Conservation (phyloP, 1,284 basidiomycete genomes). For the Fomitopsis betulina region DNA sequence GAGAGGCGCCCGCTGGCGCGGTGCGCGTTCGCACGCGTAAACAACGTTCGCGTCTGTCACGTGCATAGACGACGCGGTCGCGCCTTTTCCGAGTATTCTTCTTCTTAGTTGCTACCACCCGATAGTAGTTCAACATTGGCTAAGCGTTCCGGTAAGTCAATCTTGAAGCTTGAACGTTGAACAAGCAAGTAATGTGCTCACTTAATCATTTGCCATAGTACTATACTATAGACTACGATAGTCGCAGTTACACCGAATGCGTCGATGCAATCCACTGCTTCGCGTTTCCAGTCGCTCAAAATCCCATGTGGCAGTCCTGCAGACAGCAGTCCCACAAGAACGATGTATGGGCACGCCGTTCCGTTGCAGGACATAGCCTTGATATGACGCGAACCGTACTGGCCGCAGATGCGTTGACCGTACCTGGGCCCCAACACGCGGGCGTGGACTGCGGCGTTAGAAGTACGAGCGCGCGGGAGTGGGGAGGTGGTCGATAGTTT, state of each 20-base stretch:
- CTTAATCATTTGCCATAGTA: neutral
- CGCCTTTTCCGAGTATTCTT: neutral
- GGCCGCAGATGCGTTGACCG: slow-evolving; percentile 60
- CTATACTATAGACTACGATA: neutral
- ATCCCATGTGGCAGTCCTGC: slow-evolving; percentile 44
- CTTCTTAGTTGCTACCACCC: neutral
- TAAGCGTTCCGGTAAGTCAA: too few species aligned
- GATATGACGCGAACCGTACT: slow-evolving; percentile 47
- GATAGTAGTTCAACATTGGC: too few species aligned
- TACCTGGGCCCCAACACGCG: slow-evolving; percentile 63
- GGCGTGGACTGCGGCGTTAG: slow-evolving; percentile 61
- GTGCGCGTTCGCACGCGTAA: slow-evolving; percentile 22
- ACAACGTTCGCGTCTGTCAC: slow-evolving; percentile 29
- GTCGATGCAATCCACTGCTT: slow-evolving; percentile 37
- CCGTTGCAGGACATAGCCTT: slow-evolving; percentile 62
- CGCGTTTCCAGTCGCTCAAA: slow-evolving; percentile 28
- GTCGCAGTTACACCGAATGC: neutral
- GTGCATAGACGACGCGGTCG: slow-evolving; percentile 12
- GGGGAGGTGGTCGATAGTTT: slow-evolving; percentile 50
- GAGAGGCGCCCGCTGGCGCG: neutral
- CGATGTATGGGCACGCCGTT: slow-evolving; percentile 41
- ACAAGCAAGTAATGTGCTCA: too few species aligned
- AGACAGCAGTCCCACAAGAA: slow-evolving; percentile 45
- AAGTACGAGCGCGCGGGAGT: slow-evolving; percentile 52
- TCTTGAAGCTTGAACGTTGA: too few species aligned